Percentiles rank a stretch among this genome's conserved stretches.
Conservation (phyloP, 2,329 filamentous ascomycete species). For the Cordyceps pruinosa region DNA sequence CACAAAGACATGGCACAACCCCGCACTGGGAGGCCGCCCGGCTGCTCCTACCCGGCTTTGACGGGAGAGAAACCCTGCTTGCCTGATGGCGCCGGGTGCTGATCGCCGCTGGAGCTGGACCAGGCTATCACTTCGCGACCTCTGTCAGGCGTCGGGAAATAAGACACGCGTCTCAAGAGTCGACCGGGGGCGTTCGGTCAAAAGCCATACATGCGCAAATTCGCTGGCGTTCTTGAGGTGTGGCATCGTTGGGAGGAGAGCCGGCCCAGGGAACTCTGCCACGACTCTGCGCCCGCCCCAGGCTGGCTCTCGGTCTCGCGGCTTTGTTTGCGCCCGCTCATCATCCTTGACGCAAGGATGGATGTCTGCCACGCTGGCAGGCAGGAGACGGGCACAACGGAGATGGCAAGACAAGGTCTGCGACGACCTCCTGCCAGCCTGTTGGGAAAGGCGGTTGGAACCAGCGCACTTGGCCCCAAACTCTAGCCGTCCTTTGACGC, state of each 20-base stretch:
- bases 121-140: background rate
- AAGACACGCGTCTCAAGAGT: background rate
- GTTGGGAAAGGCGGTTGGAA: background rate
- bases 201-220: background rate
- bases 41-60: background rate
- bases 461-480: background rate
- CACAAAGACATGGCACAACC: background rate
- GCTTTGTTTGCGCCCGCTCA: background rate
- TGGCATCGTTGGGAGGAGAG: background rate
- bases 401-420: background rate
- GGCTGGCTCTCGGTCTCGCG: background rate
- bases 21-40: constrained; percentile 10
- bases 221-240: no score
- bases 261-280: no score
- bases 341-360: background rate
- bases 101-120: background rate
- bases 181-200: background rate
- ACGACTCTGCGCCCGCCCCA: no score
- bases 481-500: background rate
- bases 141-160: background rate
- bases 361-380: background rate
- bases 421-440: background rate
- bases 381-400: background rate
- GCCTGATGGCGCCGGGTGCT: background rate
- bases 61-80: background rate